phyloP scores from a whole-genome alignment of 345 rosid genomes.

The Corchorus capsularis region DNA sequence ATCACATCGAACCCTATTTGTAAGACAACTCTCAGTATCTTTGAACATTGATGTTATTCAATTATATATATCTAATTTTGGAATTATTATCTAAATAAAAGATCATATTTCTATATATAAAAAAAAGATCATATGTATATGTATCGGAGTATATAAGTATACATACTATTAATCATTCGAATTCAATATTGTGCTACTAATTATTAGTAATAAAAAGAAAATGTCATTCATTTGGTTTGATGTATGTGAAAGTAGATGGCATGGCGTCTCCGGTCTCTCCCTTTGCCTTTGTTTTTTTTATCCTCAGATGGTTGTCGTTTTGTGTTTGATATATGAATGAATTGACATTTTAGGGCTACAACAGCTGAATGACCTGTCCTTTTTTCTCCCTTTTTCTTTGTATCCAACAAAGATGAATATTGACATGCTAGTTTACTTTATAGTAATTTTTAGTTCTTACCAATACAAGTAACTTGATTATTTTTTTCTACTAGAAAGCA shows the following conservation, averaged over 20 bases:
- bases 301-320: background rate
- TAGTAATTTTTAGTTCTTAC: too few relatives aligned
- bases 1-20: too few relatives aligned
- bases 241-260: background rate
- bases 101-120: too few relatives aligned
- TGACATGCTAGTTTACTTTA: background rate
- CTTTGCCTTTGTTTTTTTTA: background rate
- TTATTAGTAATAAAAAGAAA: background rate
- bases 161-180: background rate
- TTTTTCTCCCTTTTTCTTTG: background rate
- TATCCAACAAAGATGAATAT: background rate
- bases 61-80: too few relatives aligned
- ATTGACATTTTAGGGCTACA: background rate
- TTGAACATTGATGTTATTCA: too few relatives aligned
- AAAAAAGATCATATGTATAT: too few relatives aligned
- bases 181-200: too few relatives aligned
- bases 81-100: too few relatives aligned
- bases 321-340: background rate
- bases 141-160: too few relatives aligned
- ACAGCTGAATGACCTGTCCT: constrained; percentile 3
- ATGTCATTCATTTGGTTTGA: background rate
- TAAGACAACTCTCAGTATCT: too few relatives aligned
- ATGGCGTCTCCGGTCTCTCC: constrained; percentile 6
- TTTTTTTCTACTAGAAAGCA: too few relatives aligned
- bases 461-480: background rate